Conservation (phyloP, 192 early-diverging fungal genomes). For the Coemansia sp. region DNA sequence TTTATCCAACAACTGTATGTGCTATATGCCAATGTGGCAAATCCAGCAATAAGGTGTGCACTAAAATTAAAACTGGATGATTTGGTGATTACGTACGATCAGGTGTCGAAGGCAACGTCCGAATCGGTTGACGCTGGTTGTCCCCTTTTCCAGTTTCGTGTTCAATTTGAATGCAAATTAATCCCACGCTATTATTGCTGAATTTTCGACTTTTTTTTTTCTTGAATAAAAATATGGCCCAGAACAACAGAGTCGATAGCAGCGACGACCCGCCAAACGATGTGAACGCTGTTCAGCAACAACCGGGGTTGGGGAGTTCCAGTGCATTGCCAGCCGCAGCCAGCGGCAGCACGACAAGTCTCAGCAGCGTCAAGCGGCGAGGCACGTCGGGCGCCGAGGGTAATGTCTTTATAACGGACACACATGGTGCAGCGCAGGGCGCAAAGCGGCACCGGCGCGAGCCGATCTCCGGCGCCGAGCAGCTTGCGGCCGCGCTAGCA, state of each 20-base stretch:
- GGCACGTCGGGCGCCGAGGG: constrained; percentile 7
- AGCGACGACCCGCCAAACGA: no score
- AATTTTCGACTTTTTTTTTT: neutral
- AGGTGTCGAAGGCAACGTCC: no score
- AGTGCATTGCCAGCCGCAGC: no score
- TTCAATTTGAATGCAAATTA: neutral
- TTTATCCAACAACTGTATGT: no score
- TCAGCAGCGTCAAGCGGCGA: constrained; percentile 24
- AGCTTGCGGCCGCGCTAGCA: neutral
- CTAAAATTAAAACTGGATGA: neutral
- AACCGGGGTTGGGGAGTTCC: no score
- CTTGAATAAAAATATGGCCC: neutral
- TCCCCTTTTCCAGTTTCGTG: neutral
- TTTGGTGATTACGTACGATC: neutral
- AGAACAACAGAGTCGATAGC: neutral
- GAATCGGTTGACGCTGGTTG: no score
- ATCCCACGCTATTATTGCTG: neutral
- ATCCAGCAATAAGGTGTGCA: no score
- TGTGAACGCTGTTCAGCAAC: no score
- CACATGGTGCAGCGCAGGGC: neutral
- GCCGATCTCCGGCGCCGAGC: neutral
- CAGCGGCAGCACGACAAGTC: constrained; percentile 10
- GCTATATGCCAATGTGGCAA: no score
- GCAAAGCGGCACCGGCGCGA: constrained; percentile 30
- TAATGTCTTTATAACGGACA: neutral